These are phyloP conservation scores for Camillea tinctor DNA, from an alignment of 2,329 filamentous ascomycete genomes.

Conservation along the genomic window DNA sequence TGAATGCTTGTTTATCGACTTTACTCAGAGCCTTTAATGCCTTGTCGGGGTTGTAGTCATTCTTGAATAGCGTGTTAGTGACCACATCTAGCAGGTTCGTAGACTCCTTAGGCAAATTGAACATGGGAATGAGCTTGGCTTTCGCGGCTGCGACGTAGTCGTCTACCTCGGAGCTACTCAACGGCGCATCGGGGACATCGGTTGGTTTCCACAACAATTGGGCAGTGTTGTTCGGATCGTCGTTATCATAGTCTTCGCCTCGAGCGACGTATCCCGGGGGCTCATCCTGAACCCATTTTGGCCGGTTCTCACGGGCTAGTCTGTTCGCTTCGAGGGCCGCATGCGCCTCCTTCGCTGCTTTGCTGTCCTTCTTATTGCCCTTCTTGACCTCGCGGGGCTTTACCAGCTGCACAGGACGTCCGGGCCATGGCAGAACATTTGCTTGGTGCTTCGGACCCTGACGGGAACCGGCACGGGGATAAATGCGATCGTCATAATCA, in stretches of 20 bases:
- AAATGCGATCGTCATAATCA: conserved; percentile 96
- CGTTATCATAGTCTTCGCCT: conserved; percentile 72
- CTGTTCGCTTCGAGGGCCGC: conserved; percentile 82
- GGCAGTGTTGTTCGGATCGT: conserved; percentile 73
- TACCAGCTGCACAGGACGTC: conserved; percentile 83
- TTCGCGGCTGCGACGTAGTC: conserved; percentile 74
- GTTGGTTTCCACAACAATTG: conserved; percentile 78
- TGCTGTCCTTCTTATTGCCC: conserved; percentile 73
- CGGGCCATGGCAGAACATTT: conserved; percentile 79
- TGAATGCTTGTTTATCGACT: conserved; percentile 69
- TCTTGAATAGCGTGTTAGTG: conserved; percentile 67
- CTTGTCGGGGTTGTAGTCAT: conserved; percentile 68
- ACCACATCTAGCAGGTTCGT: conserved; percentile 90
- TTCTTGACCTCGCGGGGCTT: conserved; percentile 86
- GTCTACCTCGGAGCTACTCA: conserved; percentile 61
- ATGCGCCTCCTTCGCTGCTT: conserved; percentile 75
- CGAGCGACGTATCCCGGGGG: conserved; percentile 81
- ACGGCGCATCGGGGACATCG: conserved; percentile 45
- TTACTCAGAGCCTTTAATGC: conserved; percentile 70
- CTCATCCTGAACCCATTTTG: conserved; percentile 92
- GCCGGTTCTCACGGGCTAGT: conserved; percentile 73
- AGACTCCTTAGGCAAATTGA: conserved; percentile 71
- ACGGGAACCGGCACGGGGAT: conserved; percentile 90
- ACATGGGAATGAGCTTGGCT: conserved; percentile 53
- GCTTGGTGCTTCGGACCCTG: conserved; percentile 91